Percentiles rank a stretch among this genome's conserved stretches.
Evolutionary conservation across 768 basidiomycete genomes (phyloP).

Genomic region (Polyporus arcularius): DNA sequence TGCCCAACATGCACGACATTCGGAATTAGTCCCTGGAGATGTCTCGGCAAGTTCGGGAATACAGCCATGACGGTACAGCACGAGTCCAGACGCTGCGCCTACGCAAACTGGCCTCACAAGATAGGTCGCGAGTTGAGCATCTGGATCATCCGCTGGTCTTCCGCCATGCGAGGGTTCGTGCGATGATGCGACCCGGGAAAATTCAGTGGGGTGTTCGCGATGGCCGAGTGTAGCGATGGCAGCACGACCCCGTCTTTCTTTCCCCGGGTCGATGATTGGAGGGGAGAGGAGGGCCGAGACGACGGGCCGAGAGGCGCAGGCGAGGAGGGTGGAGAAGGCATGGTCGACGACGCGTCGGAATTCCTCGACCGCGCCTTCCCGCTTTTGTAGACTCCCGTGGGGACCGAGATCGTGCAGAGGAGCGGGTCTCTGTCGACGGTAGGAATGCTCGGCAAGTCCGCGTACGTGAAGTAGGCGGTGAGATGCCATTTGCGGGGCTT

Average conservation of each 20-base stretch:
- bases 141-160: conserved; percentile 62
- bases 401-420: conserved; percentile 37
- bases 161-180: conserved; percentile 42
- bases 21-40: background rate
- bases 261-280: conserved; percentile 14
- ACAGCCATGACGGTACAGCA: background rate
- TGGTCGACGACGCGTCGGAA: conserved; percentile 31
- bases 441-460: conserved; percentile 39
- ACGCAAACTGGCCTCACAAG: conserved; percentile 20
- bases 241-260: conserved; percentile 31
- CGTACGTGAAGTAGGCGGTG: conserved; percentile 47
- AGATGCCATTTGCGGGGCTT: conserved; percentile 67
- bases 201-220: conserved; percentile 32
- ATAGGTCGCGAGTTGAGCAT: conserved; percentile 52
- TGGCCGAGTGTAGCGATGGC: conserved; percentile 44
- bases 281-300: conserved; percentile 20
- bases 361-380: conserved; percentile 42
- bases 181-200: conserved; percentile 30
- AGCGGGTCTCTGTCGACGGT: conserved; percentile 40
- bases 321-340: conserved; percentile 27
- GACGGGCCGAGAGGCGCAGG: conserved; percentile 25
- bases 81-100: background rate
- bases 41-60: background rate
- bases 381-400: conserved; percentile 41
- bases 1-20: conserved; percentile 1